Evolutionary conservation across 176 grass and related monocot genomes (phyloP), one percentile per base, ranked within the genome.

Genomic region (Sorghum bicolor): DNA sequence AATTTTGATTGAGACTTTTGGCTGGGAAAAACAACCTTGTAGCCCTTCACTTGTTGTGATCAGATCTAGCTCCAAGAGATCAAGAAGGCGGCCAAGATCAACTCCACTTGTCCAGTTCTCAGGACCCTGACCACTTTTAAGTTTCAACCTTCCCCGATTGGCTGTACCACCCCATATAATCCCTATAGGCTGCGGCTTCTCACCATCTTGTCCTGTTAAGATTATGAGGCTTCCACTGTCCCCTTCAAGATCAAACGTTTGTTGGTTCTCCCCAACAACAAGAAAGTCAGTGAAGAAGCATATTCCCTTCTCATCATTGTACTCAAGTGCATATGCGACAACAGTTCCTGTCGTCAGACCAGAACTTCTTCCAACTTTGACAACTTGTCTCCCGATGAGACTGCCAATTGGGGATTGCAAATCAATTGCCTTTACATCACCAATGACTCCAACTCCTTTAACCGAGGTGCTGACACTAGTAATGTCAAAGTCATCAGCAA

Each of bases 51-150:
- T 92, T 38, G 96, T 94, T 3, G 93, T 98, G 70, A 98, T 98
- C 57, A 98, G 89, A 98, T 98, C 96, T 72, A 98, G 96, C 52
- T 98, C 96, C 80, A 98, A 83, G 39, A 98, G 91, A 87, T 98
- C 91, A 83, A 98, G 96, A 80, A 98, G 96, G 19, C 93, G 91
- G 15, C 96, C 91, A 0, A 98, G 88, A 85, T 98, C 96, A 76
- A 98, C 93, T 68, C 96, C 96, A 55, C 96, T 98, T 8, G 96
- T 98, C 96, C 96, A 98, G 87, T 98, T 98, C 85, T 98, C 96
- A 17, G 96, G 93, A 40, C 93, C 93, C 32, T 94, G 89, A 20
- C 91, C 93, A 71, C 90, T 90, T 88, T 95, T 96, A 48, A 98
- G 91, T 75, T 98, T 98, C 80, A 98, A 79, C 74, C 96, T 96